Evolutionary conservation across 1,284 basidiomycete species (phyloP), one percentile per base, ranked within the genome.

Genomic region (Ceratobasidium sp.): DNA sequence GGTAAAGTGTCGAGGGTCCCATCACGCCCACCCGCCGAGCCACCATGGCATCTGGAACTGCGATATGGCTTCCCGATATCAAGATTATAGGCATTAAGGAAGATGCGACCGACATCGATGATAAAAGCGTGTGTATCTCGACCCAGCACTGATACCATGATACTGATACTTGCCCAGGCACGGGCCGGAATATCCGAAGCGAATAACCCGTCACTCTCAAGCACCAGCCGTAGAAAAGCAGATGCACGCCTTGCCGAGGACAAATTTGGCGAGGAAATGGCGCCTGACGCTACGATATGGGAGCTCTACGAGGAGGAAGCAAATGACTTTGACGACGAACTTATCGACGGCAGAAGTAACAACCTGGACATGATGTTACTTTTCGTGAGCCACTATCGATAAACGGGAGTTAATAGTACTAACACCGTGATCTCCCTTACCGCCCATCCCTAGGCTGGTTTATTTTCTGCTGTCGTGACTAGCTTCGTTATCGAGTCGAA

Each of bases 401-500:
- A 45, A 15, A 5, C 13, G 38, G 38, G 22, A 45, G 5, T 15
- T 5, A 5, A 40, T 10, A 45, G 5, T 4, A 45, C 15, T 45
- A 15, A 45, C 3, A 3, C 17, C 3, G 17, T 15, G 22, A 3
- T n/a, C 3, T 3, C 22, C 43, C 43, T n/a, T 15, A 22, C 43
- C 3, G 43, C 43, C 17, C 13, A n/a, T 15, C 22, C 22, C 13
- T 45, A 15, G 15, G 43, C 43, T 3, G 22, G 17, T 15, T 22
- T 45, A n/a, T n/a, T n/a, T n/a, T n/a, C n/a, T n/a, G n/a, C n/a
- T n/a, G n/a, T n/a, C n/a, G n/a, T n/a, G n/a, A 15, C 4, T 22
- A 17, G 43, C 43, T 53, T 53, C 29, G 2, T 53, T 25, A 53
- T 53, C 5, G 52, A 53, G 4, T 53, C 52, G 15, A 53, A 53